Evolutionary conservation across 495 filamentous ascomycete genomes (phyloP).

Genomic region (Filosporella fistucella): DNA sequence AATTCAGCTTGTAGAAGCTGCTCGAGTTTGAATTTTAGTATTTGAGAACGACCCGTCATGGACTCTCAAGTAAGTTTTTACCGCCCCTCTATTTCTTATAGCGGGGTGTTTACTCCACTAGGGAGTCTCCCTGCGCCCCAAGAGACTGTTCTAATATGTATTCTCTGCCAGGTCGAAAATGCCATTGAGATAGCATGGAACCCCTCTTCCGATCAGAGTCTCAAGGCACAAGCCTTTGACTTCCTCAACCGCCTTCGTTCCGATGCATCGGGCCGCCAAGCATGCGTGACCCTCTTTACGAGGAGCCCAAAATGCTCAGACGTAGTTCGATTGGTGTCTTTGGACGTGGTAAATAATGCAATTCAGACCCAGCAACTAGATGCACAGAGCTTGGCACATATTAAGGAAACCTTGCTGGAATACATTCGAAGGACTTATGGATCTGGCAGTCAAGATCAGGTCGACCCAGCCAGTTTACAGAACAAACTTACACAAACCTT

Average conservation of each 20-base stretch:
- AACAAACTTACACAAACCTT: slow-evolving; percentile 97
- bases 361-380: slow-evolving; percentile 70
- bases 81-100: slow-evolving; percentile 6
- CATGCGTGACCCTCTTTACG: slow-evolving; percentile 79
- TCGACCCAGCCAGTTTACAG: slow-evolving; percentile 73
- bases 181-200: slow-evolving; percentile 90
- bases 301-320: slow-evolving; percentile 72
- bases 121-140: not conserved
- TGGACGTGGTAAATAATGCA: slow-evolving; percentile 90
- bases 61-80: slow-evolving; percentile 23
- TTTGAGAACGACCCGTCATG: slow-evolving; percentile 11
- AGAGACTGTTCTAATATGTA: not conserved
- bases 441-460: slow-evolving; percentile 37
- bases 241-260: slow-evolving; percentile 77
- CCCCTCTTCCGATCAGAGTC: slow-evolving; percentile 62
- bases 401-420: slow-evolving; percentile 71
- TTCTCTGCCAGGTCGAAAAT: slow-evolving; percentile 65
- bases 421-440: slow-evolving; percentile 74
- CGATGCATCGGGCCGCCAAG: slow-evolving; percentile 78
- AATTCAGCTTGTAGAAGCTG: not conserved
- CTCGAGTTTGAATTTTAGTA: not conserved
- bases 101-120: not conserved
- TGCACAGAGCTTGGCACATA: slow-evolving; percentile 55
- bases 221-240: slow-evolving; percentile 83
- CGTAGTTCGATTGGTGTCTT: slow-evolving; percentile 76